Evolutionary conservation across 176 grass and related monocot species (phyloP), one percentile per base, ranked within the genome.

Genomic region (Oryza meridionalis): DNA sequence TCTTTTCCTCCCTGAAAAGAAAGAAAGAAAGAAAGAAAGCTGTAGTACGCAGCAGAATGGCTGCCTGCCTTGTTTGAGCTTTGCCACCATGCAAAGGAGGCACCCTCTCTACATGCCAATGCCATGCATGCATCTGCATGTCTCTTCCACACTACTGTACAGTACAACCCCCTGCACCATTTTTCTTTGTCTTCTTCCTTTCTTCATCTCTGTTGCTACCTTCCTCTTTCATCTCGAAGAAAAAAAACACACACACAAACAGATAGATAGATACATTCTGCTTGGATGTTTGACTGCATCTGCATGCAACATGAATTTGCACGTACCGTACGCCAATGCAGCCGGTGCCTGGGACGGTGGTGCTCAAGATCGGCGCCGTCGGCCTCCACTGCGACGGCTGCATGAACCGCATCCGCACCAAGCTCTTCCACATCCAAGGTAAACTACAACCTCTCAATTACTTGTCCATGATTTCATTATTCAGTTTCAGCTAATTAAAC

Each of bases 371-470:
- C 79, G 87, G 75, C 24, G 75, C 80, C 63, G 65, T 76, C 49
- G 72, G 65, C 2, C 87, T 98, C 42, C 96, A 98, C 76, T 93
- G 96, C 88, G 91, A 95, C 3, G 92, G 91, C 42, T 98, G 96
- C 85, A 81, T 95, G 72, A 22, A 62, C 27, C 91, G 89, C 73
- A 91, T 98, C 76, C 86, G 84, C 47, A 15, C 33, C 51, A 88
- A 75, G 50, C 85, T 98, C 33, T 80, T 81, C 69, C 91, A 98
- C 66, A 88, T 91, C 68, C 82, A 91, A 82, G 96, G 95, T 94
- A 35, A 38, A 6, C n/a, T n/a, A n/a, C 37, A 38, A 49, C 46
- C 11, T 16, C 11, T 16, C 14, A 6, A 5, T 16, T 10, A 7
- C 64, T 27, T 38, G 4, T 62, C 22, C 0, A 67, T 27, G 65